Evolutionary conservation across 129 eudicot species (phyloP), one percentile per base, ranked within the genome.

Genomic region (Calendula officinalis): DNA sequence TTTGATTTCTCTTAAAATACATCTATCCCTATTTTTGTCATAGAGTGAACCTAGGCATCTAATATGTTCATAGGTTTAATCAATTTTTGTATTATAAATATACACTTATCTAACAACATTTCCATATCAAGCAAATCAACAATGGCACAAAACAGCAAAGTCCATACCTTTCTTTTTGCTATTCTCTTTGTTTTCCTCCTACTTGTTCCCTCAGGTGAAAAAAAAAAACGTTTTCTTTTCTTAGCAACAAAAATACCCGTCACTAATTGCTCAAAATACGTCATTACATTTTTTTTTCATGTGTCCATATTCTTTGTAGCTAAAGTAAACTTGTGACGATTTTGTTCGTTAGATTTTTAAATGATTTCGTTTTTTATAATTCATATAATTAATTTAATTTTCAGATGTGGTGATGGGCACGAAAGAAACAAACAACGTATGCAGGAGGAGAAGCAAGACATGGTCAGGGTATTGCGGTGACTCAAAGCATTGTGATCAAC

Each of bases 361-460:
- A 36, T 7, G n/a, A 0, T 33, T 38, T 52, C 9, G 13, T 52
- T 15, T 1, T n/a, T 14, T 13, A 36, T 42, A 7, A 6, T 32
- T 22, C 3, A n/a, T 42, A 9, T n/a, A n/a, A n/a, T 14, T 42
- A 52, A 34, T 3, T 37, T 52, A 8, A 62, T 15, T 62, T 62
- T 42, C 39, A 71, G 70, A 42, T 42, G 34, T 34, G 47, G 48
- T 43, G 13, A 45, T 52, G 39, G 27, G 32, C n/a, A 9, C 8
- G 3, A 62, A 51, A 54, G 56, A 35, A 1, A 7, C 36, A 39
- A 36, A 61, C 3, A 40, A 33, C 13, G 0, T 50, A 8, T 67
- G 74, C 5, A 5, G 68, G 3, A 52, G 74, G 33, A 51, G 74
- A 66, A 74, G 79, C 56, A 34, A 66, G 68, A 74, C 69, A 30